phyloP scores from a whole-genome alignment of 139 green algal genomes.

The Coelastrella sp. region DNA sequence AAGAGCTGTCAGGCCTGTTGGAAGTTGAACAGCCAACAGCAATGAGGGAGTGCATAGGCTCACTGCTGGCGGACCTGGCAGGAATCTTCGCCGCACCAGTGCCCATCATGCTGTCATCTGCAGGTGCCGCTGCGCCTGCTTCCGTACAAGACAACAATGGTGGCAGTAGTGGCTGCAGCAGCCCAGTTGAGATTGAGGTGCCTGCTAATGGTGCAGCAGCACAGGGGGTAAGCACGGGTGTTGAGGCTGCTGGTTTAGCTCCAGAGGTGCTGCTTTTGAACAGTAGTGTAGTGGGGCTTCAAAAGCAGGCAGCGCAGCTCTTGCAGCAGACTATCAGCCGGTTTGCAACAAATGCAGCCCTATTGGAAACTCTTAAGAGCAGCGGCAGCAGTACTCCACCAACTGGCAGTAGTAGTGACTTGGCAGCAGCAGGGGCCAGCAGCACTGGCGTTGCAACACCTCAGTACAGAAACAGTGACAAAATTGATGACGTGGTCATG shows the following conservation, averaged over 20 bases:
- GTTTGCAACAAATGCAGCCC: constrained; percentile 22
- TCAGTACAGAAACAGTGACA: constrained; percentile 4
- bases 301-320: constrained; percentile 7
- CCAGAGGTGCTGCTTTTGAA: constrained; percentile 39
- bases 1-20: constrained; percentile 57
- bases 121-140: not conserved
- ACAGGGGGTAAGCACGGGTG: not conserved
- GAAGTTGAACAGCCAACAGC: constrained; percentile 43
- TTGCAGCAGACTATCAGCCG: not conserved
- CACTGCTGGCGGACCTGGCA: constrained; percentile 42
- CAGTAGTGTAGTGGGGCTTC: constrained; percentile 22
- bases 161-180: constrained; percentile 31
- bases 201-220: constrained; percentile 4
- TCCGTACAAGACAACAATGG: not conserved
- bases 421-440: constrained; percentile 20
- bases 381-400: constrained; percentile 24
- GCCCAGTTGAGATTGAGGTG: constrained; percentile 29
- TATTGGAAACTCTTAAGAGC: constrained; percentile 38
- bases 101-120: not conserved
- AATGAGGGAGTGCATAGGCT: constrained; percentile 36
- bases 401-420: not conserved
- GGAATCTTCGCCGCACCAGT: constrained; percentile 39
- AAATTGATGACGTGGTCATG: constrained; percentile 50
- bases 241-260: not conserved
- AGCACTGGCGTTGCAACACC: constrained; percentile 14